phyloP scores from a whole-genome alignment of 768 basidiomycete genomes.

The Hygrocybe punicea region DNA sequence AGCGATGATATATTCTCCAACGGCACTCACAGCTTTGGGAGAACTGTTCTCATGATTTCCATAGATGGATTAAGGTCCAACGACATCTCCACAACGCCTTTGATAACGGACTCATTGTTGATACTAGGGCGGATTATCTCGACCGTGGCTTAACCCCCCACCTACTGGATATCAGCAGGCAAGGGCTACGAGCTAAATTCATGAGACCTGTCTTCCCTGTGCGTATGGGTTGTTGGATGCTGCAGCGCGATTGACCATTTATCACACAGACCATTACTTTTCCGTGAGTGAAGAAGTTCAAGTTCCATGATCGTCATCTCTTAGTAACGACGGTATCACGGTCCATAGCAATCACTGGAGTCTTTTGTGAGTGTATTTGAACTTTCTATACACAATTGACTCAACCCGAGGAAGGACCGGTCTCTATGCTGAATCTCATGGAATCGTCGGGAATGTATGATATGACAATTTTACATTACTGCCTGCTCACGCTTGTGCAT shows the following conservation, averaged over 20 bases:
- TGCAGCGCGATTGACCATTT: conserved; percentile 11
- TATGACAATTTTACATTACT: neutral
- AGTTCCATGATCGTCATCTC: conserved; percentile 1
- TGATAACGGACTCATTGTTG: conserved; percentile 11
- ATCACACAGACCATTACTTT: conserved; percentile 76
- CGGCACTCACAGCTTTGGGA: conserved; percentile 78
- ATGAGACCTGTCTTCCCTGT: conserved; percentile 89
- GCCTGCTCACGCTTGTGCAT: conserved; percentile 1
- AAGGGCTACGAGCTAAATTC: conserved; percentile 83
- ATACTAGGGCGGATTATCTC: conserved; percentile 73
- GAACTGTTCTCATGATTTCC: conserved; percentile 79
- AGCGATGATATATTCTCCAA: conserved; percentile 57
- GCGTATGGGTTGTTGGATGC: conserved; percentile 21
- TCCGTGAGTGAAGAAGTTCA: conserved; percentile 53
- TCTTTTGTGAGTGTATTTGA: conserved; percentile 54
- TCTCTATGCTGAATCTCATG: conserved; percentile 84
- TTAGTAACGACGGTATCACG: neutral
- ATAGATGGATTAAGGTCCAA: conserved; percentile 80
- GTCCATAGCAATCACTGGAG: conserved; percentile 82
- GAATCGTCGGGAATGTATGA: conserved; percentile 82
- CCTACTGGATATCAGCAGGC: conserved; percentile 71
- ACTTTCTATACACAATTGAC: neutral
- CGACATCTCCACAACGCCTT: neutral
- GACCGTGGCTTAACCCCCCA: conserved; percentile 84
- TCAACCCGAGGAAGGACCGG: conserved; percentile 63